These are phyloP conservation scores for Ceratobasidium sp. DNA, from an alignment of 1,284 basidiomycete genomes.

Conservation along the genomic window DNA sequence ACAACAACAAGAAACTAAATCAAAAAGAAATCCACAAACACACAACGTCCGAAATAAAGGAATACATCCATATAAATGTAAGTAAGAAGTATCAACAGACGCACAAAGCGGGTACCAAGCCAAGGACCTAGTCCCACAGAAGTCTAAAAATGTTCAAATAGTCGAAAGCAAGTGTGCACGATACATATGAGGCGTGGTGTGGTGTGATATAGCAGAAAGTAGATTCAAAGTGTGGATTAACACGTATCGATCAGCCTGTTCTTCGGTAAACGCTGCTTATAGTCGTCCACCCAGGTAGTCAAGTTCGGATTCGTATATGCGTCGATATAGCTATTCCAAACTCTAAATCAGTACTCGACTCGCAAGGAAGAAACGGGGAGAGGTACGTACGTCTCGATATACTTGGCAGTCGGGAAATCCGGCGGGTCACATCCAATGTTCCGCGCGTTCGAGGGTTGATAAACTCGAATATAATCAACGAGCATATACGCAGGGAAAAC, in stretches of 20 bases:
- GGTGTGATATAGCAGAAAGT: too few relatives aligned
- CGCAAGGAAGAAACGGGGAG: not conserved
- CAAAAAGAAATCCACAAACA: too few relatives aligned
- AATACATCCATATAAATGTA: too few relatives aligned
- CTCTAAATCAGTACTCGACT: not conserved
- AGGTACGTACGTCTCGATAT: slow-evolving; percentile 71
- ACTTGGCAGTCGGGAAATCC: slow-evolving; percentile 79
- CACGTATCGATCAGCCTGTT: slow-evolving; percentile 44
- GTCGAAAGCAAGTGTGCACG: too few relatives aligned
- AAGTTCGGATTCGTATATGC: slow-evolving; percentile 54
- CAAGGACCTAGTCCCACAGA: too few relatives aligned
- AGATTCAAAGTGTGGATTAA: too few relatives aligned
- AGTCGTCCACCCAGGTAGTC: slow-evolving; percentile 62
- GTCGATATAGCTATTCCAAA: slow-evolving; percentile 53
- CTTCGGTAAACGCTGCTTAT: slow-evolving; percentile 65
- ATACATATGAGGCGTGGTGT: too few relatives aligned
- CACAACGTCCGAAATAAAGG: too few relatives aligned
- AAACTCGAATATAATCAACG: slow-evolving; percentile 87
- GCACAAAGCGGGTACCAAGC: too few relatives aligned
- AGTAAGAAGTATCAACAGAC: too few relatives aligned
- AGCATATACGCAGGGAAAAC: slow-evolving; percentile 60
- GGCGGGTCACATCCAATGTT: slow-evolving; percentile 87
- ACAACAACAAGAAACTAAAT: too few relatives aligned
- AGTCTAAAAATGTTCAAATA: too few relatives aligned
- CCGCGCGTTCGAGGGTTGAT: slow-evolving; percentile 72